phyloP scores from a whole-genome alignment of 1,139 yeast species.

The Yamadazyma jaroonii region DNA sequence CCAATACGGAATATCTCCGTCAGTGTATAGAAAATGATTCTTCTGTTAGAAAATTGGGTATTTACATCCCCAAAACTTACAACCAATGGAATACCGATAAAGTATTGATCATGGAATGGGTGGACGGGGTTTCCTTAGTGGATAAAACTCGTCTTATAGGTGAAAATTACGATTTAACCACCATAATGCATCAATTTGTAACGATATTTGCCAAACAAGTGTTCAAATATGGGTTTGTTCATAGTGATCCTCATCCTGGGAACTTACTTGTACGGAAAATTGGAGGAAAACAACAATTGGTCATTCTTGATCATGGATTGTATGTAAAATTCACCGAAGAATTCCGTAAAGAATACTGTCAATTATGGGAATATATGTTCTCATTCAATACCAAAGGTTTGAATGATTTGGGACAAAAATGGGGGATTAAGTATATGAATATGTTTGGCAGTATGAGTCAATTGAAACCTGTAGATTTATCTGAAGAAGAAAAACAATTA shows the following conservation, averaged over 20 bases:
- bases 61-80: conserved; percentile 52
- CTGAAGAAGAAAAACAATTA: conserved; percentile 21
- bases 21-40: conserved; percentile 21
- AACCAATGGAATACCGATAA: conserved; percentile 44
- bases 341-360: conserved; percentile 56
- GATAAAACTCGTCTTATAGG: conserved; percentile 41
- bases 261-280: conserved; percentile 51
- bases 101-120: conserved; percentile 71
- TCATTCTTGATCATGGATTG: conserved; percentile 73
- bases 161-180: conserved; percentile 38
- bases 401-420: conserved; percentile 44
- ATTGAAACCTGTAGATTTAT: conserved; percentile 39
- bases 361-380: conserved; percentile 63
- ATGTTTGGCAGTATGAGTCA: conserved; percentile 60
- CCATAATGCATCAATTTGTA: conserved; percentile 52
- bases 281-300: conserved; percentile 53
- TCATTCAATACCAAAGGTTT: conserved; percentile 51
- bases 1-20: conserved; percentile 42
- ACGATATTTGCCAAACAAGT: conserved; percentile 64
- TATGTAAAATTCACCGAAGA: conserved; percentile 52
- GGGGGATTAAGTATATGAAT: conserved; percentile 76
- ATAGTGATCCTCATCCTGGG: conserved; percentile 85
- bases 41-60: conserved; percentile 18
- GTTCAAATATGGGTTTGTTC: conserved; percentile 72
- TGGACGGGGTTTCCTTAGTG: conserved; percentile 61